Evolutionary conservation across 2,329 filamentous ascomycete genomes (phyloP), one percentile per base, ranked within the genome.

Genomic region (Polytolypa hystricis): DNA sequence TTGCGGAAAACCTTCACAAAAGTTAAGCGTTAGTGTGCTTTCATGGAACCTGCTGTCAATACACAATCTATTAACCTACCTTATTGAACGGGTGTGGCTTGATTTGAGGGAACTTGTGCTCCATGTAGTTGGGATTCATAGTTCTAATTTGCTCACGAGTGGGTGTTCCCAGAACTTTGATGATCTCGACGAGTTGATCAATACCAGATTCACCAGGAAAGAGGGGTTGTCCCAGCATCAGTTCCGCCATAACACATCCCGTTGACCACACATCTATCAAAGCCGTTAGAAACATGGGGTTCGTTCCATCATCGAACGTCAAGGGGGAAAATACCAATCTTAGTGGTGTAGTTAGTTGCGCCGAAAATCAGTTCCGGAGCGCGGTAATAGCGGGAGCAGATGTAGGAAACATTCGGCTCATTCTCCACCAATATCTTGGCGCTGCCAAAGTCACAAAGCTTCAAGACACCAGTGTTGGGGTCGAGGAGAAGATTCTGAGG

Each of bases 81-180:
- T 96, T 96, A 68, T 83, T 93, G 72, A 98, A 98, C 18, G 91
- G 91, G 57, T 98, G 91, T 40, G 91, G 91, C 71, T 98, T 98
- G 70, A 98, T 98, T 64, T 98, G 91, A 32, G 91, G 91, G 65
- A 98, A 98, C 69, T 96, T 96, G 70, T 98, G 91, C 68, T 98
- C 91, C 91, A 98, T 98, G 66, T 98, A 98, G 65, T 98, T 98
- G 41, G 91, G 91, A 65, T 98, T 98, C 91, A 98, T 98, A 47
- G 91, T 98, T 50, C 91, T 84, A 55, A 98, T 98, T 64, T 98
- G 91, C 61, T 98, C 91, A 47, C 91, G 77, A 23, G 91, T 96
- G 12, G 91, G 91, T 12, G 91, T 98, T 42, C 91, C 91, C 42
- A 98, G 70, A 36, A 98, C 89, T 68, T 98, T 98, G 73, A 98